Conservation (phyloP, 495 filamentous ascomycete species). For the Aspergillus campestris region DNA sequence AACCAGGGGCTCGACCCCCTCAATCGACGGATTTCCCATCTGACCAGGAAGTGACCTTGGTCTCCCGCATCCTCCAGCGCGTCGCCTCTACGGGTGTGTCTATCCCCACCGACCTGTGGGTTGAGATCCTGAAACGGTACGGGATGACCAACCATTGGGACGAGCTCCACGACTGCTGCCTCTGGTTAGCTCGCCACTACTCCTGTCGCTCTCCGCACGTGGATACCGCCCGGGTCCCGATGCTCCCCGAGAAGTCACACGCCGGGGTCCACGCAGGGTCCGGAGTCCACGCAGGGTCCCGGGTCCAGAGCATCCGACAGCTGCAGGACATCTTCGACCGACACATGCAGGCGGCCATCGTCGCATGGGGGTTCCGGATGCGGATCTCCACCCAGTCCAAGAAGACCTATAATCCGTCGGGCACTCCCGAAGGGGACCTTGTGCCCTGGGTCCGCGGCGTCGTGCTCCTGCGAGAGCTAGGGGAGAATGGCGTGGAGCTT, state of each 20-base stretch:
- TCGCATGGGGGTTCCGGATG: slow-evolving; percentile 52
- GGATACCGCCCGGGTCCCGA: not conserved
- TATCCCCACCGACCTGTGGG: slow-evolving; percentile 30
- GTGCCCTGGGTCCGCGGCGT: slow-evolving; percentile 44
- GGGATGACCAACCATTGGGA: slow-evolving; percentile 31
- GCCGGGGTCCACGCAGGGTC: not conserved
- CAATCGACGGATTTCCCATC: slow-evolving; percentile 8
- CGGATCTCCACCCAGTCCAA: slow-evolving; percentile 15
- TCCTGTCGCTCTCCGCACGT: slow-evolving; percentile 5
- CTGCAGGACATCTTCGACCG: slow-evolving; percentile 37
- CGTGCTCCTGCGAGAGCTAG: slow-evolving; percentile 40
- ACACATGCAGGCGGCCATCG: slow-evolving; percentile 42
- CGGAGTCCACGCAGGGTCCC: not conserved
- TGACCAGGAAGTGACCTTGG: slow-evolving; percentile 23
- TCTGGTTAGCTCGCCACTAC: slow-evolving; percentile 38
- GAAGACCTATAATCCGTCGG: slow-evolving; percentile 6
- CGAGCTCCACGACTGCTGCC: slow-evolving; percentile 28
- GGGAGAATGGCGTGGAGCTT: slow-evolving; percentile 38
- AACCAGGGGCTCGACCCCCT: slow-evolving; percentile 17
- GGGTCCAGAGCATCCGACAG: slow-evolving; percentile 6
- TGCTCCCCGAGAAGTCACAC: not conserved
- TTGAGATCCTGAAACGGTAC: slow-evolving; percentile 33
- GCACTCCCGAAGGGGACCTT: slow-evolving; percentile 8
- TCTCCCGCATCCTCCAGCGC: slow-evolving; percentile 27
- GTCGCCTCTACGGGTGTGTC: slow-evolving; percentile 21